These are phyloP conservation scores for Thielaviopsis musarum DNA, from an alignment of 2,329 filamentous ascomycete species.

Conservation along the genomic window DNA sequence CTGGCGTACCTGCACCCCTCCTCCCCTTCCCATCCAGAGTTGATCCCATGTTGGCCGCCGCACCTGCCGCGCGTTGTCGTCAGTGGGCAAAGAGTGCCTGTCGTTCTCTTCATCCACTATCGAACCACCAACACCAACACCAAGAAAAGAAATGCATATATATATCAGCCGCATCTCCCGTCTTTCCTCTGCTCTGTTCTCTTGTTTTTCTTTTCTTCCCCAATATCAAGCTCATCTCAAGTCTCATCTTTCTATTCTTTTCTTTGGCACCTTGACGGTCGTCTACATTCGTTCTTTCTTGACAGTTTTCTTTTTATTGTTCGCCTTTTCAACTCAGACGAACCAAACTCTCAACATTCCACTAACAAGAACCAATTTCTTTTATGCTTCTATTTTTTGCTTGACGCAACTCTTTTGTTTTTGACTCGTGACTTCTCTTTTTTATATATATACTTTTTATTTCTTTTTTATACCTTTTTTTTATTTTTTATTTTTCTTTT, in stretches of 20 bases:
- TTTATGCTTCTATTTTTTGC: background rate
- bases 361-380: background rate
- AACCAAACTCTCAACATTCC: background rate
- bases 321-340: background rate
- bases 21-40: too few relatives aligned
- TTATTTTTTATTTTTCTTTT: background rate
- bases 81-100: too few relatives aligned
- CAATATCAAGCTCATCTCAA: slow-evolving; percentile 11
- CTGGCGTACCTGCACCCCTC: too few relatives aligned
- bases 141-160: background rate
- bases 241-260: slow-evolving; percentile 4
- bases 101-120: background rate
- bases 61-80: too few relatives aligned
- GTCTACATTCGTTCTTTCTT: background rate
- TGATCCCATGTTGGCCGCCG: too few relatives aligned
- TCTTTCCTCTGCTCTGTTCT: background rate
- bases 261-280: slow-evolving; percentile 8
- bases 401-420: background rate
- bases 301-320: background rate
- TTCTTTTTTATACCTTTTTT: too few relatives aligned
- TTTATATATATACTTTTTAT: too few relatives aligned
- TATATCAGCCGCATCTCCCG: slow-evolving; percentile 3
- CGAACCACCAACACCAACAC: background rate
- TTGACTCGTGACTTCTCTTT: background rate
- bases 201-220: slow-evolving; percentile 1